Evolutionary conservation across 345 rosid species (phyloP).

Genomic region (Eutrema yunnanense): DNA sequence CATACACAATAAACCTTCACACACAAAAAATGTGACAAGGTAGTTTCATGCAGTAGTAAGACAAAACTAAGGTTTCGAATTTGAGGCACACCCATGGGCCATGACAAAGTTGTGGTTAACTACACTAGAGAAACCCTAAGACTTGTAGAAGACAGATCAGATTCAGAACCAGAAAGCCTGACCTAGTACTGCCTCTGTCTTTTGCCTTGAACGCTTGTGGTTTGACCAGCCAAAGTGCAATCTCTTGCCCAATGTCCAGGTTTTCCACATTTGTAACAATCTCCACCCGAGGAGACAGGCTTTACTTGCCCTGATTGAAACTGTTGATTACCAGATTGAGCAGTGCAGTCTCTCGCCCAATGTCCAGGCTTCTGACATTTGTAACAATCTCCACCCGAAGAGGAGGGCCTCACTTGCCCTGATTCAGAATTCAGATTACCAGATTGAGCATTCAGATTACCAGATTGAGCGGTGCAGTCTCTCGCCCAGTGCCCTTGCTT

Average conservation of each 20-base stretch:
- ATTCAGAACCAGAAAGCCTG: background rate
- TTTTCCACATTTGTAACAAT: conserved; percentile 42
- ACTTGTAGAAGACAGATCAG: background rate
- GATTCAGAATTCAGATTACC: background rate
- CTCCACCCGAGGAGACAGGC: conserved; percentile 16
- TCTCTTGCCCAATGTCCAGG: conserved; percentile 64
- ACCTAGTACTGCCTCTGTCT: conserved; percentile 29
- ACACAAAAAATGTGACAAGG: background rate
- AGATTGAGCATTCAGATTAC: background rate
- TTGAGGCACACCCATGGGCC: background rate
- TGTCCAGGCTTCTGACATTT: conserved; percentile 50
- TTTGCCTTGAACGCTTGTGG: conserved; percentile 8
- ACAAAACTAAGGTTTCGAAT: background rate
- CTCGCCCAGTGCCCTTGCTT: conserved; percentile 50
- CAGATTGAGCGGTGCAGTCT: conserved; percentile 36
- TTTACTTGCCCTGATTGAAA: conserved; percentile 21
- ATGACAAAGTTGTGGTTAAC: background rate
- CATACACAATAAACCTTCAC: background rate
- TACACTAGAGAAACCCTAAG: background rate
- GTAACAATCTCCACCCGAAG: conserved; percentile 31
- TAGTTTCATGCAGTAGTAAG: background rate
- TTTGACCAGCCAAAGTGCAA: conserved; percentile 32
- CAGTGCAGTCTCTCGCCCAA: conserved; percentile 47
- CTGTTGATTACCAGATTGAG: conserved; percentile 20
- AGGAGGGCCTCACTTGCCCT: conserved; percentile 11